Base-by-base conservation (phyloP, 768 basidiomycete species). In the Clitopilus hobsonii region DNA sequence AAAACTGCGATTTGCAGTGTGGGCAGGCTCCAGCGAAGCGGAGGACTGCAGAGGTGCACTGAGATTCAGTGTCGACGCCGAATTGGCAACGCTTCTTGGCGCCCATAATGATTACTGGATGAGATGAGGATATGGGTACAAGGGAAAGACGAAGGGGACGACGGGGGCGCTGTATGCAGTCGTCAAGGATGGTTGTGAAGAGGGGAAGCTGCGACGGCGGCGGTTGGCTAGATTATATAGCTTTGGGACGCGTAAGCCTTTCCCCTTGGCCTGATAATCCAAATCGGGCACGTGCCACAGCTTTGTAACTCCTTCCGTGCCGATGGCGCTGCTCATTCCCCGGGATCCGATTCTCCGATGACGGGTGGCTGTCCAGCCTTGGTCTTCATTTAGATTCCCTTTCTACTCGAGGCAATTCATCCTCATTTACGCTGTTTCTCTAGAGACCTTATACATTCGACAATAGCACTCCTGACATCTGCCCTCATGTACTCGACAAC, bases 41-140 rank as follows among this genome's bases (percentile, higher is more conserved):
- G 50, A 94, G 77, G 2, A 83, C 88, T 6, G 91, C 89, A 57
- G 84, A 85, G 63, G 80, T 88, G 77, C 92, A 94, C 56, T 81
- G 83, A 52, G 70, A 64, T 52, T 74, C 73, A 57, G 75, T 75
- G 57, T 72, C 71, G 45, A 71, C 63, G 61, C 76, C 74, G 70
- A 86, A 81, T 69, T 91, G 88, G 76, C 91, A 94, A 65, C 90
- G 89, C 70, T 91, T 91, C 88, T 91, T 93, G 66, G 82, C 77
- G 62, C 89, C 78, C 91, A 92, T 93, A 58, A 56, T 65, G 38
- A 58, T 55, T 59, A 55, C 23, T 55, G 49, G 47, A 53, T 11
- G 48, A 51, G 47, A 48, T 51, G 54, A 28, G 41, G 10, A 18
- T 52, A 18, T 45, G 18, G 38, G 13, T 24, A 25, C 45, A 47